Conservation (phyloP, 148 eudicot species). For the Tetragonia tetragonoides region DNA sequence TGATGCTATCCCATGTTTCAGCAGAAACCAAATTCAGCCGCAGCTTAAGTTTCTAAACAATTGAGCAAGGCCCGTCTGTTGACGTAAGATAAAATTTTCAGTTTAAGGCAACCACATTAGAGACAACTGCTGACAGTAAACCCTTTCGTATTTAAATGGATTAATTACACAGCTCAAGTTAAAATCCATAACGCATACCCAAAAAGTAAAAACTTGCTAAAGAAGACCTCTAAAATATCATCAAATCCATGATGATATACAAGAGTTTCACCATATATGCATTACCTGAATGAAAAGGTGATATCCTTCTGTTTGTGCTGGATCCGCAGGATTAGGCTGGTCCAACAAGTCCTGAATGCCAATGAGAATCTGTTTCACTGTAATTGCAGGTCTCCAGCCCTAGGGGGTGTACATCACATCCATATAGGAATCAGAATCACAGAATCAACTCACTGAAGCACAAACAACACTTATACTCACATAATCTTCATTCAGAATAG, state of each 20-base stretch:
- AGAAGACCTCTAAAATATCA: neutral
- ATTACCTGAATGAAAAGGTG: constrained; percentile 72
- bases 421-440: neutral
- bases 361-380: constrained; percentile 56
- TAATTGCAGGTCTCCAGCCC: constrained; percentile 67
- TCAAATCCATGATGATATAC: neutral
- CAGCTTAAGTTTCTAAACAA: neutral
- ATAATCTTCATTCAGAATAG: constrained; percentile 51
- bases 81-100: too few relatives aligned
- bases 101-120: neutral
- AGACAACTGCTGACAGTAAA: too few relatives aligned
- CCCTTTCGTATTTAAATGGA: neutral
- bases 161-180: neutral
- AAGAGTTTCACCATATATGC: neutral
- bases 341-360: constrained; percentile 60
- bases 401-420: neutral
- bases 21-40: too few relatives aligned
- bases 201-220: neutral
- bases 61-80: neutral
- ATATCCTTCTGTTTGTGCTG: constrained; percentile 74
- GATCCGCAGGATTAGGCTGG: constrained; percentile 51
- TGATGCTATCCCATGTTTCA: too few relatives aligned
- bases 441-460: neutral
- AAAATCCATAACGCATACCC: neutral
- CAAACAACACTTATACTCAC: constrained; percentile 31